A percentile compares a stretch with the other conserved stretches of the same genome.
Evolutionary conservation across 495 filamentous ascomycete species (phyloP).

Genomic region (Alectoria sarmentosa): DNA sequence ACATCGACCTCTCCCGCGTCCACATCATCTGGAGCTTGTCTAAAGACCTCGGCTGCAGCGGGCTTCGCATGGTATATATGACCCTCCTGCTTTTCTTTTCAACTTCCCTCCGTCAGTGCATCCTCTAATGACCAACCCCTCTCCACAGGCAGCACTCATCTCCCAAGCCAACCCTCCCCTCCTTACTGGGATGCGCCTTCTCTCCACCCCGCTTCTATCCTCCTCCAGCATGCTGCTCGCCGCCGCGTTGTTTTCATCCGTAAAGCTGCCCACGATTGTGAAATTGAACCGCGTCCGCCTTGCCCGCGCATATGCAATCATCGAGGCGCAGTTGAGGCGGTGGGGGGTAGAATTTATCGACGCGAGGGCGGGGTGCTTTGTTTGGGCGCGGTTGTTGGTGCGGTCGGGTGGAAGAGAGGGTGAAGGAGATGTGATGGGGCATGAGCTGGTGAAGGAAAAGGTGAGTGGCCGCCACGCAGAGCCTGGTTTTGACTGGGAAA

Average conservation of each 20-base stretch:
- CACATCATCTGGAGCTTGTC: conserved; percentile 39
- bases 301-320: conserved; percentile 16
- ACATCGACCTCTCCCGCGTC: conserved; percentile 32
- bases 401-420: conserved; percentile 14
- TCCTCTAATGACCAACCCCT: no score
- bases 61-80: conserved; percentile 31
- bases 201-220: conserved; percentile 15
- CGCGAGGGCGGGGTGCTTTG: conserved; percentile 24
- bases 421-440: conserved; percentile 19
- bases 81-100: neutral
- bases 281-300: conserved; percentile 21
- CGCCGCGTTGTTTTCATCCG: conserved; percentile 19
- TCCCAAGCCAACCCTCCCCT: conserved; percentile 17
- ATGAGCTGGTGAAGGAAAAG: no score
- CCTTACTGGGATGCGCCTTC: conserved; percentile 12
- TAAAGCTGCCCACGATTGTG: conserved; percentile 17
- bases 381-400: conserved; percentile 22
- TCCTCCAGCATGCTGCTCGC: conserved; percentile 16
- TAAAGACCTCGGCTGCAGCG: conserved; percentile 41
- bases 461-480: no score
- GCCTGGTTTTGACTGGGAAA: no score
- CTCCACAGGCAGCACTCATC: conserved; percentile 10
- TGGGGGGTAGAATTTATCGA: conserved; percentile 24
- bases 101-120: no score
- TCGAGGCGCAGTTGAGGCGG: conserved; percentile 21